These are phyloP conservation scores for Saccharum spontaneum DNA, from an alignment of 176 grass and related monocot genomes.

Conservation along the genomic window DNA sequence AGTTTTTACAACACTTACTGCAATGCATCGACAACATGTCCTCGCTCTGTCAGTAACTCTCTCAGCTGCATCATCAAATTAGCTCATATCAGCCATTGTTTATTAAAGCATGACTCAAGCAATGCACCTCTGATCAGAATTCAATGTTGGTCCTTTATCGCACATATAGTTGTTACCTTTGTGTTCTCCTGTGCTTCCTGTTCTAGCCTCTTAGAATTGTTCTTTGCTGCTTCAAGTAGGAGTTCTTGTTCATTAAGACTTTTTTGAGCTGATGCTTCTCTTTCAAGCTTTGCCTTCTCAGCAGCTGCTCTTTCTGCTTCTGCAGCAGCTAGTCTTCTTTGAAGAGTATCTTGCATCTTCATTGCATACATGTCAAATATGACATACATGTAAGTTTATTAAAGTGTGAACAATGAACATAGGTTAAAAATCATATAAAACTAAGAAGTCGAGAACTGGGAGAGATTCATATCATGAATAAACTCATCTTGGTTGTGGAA, in stretches of 20 bases:
- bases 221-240: constrained; percentile 43
- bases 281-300: constrained; percentile 58
- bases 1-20: constrained; percentile 52
- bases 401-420: not conserved
- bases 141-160: not conserved
- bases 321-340: constrained; percentile 45
- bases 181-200: constrained; percentile 57
- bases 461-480: not conserved
- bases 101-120: not conserved
- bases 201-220: constrained; percentile 60
- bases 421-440: not conserved
- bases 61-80: constrained; percentile 59
- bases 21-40: constrained; percentile 62
- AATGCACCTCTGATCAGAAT: not conserved
- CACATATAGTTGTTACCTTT: constrained; percentile 48
- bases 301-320: constrained; percentile 41
- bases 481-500: not conserved
- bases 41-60: constrained; percentile 58
- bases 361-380: not conserved
- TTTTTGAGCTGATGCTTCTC: constrained; percentile 42
- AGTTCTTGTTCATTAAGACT: constrained; percentile 54
- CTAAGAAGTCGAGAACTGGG: not conserved
- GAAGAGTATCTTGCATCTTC: constrained; percentile 61
- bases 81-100: constrained; percentile 11
- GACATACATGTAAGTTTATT: not conserved